phyloP scores from a whole-genome alignment of 441 rosid species.

The Pelargonium australe region DNA sequence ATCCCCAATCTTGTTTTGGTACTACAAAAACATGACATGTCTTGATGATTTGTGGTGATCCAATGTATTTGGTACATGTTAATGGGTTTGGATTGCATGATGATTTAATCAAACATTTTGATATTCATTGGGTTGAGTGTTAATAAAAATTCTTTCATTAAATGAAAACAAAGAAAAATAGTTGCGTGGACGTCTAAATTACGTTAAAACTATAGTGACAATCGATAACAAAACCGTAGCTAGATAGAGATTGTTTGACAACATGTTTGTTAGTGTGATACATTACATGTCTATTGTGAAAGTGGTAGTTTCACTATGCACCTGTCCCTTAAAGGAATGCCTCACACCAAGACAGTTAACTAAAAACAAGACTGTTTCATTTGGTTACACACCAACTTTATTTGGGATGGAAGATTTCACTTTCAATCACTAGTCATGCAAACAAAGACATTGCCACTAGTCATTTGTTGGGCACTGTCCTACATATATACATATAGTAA shows the following conservation, averaged over 20 bases:
- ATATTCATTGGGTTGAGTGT: too few species aligned
- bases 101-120: background rate
- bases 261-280: background rate
- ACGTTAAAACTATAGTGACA: too few species aligned
- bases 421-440: background rate
- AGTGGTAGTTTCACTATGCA: background rate
- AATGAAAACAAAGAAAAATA: too few species aligned
- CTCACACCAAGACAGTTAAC: background rate
- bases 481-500: background rate
- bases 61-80: background rate
- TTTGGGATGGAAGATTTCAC: background rate
- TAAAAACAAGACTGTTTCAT: background rate
- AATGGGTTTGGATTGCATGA: too few species aligned
- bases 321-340: too few species aligned
- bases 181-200: too few species aligned
- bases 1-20: background rate
- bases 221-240: background rate
- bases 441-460: background rate
- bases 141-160: too few species aligned
- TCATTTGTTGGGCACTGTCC: background rate
- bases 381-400: background rate
- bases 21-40: background rate
- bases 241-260: background rate
- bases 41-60: background rate
- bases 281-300: background rate